phyloP scores from a whole-genome alignment of 306 rosid genomes.

The Morella rubra region DNA sequence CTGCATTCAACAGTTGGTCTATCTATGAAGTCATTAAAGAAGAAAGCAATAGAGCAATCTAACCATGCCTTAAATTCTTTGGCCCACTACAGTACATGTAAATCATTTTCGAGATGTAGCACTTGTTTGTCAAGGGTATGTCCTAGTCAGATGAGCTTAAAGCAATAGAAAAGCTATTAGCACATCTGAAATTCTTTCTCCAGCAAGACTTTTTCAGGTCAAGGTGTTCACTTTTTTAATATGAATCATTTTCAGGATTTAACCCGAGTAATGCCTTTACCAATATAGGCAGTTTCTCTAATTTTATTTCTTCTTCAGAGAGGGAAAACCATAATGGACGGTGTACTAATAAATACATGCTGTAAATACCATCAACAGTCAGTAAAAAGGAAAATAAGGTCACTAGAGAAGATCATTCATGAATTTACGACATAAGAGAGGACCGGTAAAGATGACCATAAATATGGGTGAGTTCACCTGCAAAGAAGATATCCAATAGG shows the following conservation, averaged over 20 bases:
- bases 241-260: not conserved
- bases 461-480: constrained; percentile 57
- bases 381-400: not conserved
- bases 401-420: not conserved
- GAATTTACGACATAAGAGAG: not conserved
- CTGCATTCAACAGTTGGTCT: constrained; percentile 1
- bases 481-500: constrained; percentile 98
- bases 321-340: not conserved
- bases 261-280: not conserved
- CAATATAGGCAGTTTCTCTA: not conserved
- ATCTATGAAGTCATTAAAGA: constrained; percentile 5
- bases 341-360: not conserved
- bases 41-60: constrained; percentile 11
- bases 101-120: not conserved
- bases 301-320: not conserved
- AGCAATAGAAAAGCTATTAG: not conserved
- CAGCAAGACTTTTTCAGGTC: not conserved
- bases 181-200: not conserved
- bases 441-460: constrained; percentile 11
- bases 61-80: not conserved
- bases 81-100: not conserved
- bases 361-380: not conserved
- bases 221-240: not conserved
- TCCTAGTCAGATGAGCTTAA: not conserved
- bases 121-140: not conserved